Evolutionary conservation across 495 filamentous ascomycete species (phyloP), one percentile per base, ranked within the genome.

Genomic region (Trichoderma orchidacearum): DNA sequence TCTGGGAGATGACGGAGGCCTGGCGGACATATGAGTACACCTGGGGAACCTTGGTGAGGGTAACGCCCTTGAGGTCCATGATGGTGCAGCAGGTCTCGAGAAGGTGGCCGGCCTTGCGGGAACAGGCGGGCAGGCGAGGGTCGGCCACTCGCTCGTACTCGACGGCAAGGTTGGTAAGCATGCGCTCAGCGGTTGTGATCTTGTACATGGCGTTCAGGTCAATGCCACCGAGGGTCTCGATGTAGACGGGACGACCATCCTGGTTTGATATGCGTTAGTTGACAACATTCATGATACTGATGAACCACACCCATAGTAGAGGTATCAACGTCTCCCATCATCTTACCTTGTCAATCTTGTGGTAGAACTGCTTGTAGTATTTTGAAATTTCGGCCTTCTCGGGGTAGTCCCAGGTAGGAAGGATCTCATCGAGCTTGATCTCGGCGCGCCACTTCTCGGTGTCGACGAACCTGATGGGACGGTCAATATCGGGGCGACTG

Each of bases 351-450:
- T 98, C 93, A 5, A 89, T 98, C 76, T 95, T 96, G 80, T 98
- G 93, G 70, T 98, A 98, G 77, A 93, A 98, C 75, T 98, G 93
- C 3, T 91, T 90, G 70, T 98, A 98, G 77, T 86, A 96, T 68
- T 92, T 73, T 75, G 90, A 93, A 48, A 98, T 80, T 65, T 90
- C 64, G 51, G 79, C 71, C 79, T 95, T 95, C 80, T 96, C 94
- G 27, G 73, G 77, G 70, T 96, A 96, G 35, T 91, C 83, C 75
- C 95, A 98, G 54, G 74, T 85, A 48, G 77, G 77, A 55, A 88
- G 79, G 17, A 92, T 80, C 36, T 94, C 78, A 70, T 96, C 90
- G n/a, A 95, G 89, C 53, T 84, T 81, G 65, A 64, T 70, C 17
- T 90, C 82, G 70, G 86, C 81, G 61, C 93, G 79, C 93, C 93